These are phyloP conservation scores for Xylariaceae sp. DNA, from an alignment of 2,329 filamentous ascomycete species.

Conservation along the genomic window DNA sequence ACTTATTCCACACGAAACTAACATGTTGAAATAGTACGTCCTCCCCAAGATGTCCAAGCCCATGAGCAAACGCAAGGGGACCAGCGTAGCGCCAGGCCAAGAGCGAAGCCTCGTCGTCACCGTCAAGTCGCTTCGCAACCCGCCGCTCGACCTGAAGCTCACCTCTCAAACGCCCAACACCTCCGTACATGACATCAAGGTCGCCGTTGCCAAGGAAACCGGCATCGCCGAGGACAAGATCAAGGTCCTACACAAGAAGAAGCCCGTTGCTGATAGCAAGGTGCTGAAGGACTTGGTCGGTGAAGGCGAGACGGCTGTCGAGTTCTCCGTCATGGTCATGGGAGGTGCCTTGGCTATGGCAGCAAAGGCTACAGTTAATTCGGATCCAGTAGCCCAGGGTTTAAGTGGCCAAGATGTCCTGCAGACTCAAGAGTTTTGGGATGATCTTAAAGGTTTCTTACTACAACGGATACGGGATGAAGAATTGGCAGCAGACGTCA, in stretches of 20 bases:
- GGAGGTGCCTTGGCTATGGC: slow-evolving; percentile 55
- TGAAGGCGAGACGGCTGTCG: slow-evolving; percentile 48
- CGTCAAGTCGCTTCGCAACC: slow-evolving; percentile 74
- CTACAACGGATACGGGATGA: slow-evolving; percentile 72
- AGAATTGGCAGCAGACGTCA: slow-evolving; percentile 57
- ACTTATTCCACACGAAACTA: background rate
- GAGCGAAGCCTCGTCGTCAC: slow-evolving; percentile 52
- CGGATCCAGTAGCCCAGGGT: slow-evolving; percentile 44
- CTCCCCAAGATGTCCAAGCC: slow-evolving; percentile 61
- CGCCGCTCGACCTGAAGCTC: slow-evolving; percentile 62
- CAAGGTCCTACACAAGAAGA: slow-evolving; percentile 80
- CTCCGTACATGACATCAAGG: slow-evolving; percentile 74
- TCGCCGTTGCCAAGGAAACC: slow-evolving; percentile 58
- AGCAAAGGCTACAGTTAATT: slow-evolving; percentile 35
- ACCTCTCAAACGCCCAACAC: slow-evolving; percentile 59
- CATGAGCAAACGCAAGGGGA: slow-evolving; percentile 43
- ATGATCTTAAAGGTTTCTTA: slow-evolving; percentile 75
- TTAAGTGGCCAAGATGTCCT: slow-evolving; percentile 57
- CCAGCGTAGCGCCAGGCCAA: slow-evolving; percentile 44
- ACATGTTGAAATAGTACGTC: slow-evolving; percentile 52
- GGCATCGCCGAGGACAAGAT: slow-evolving; percentile 69
- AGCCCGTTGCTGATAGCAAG: slow-evolving; percentile 74
- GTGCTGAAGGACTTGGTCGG: slow-evolving; percentile 67
- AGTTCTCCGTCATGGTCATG: slow-evolving; percentile 85
- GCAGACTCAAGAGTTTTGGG: slow-evolving; percentile 74